Conservation (phyloP, 371 early-diverging fungal genomes). For the Haplosporangium sp. region DNA sequence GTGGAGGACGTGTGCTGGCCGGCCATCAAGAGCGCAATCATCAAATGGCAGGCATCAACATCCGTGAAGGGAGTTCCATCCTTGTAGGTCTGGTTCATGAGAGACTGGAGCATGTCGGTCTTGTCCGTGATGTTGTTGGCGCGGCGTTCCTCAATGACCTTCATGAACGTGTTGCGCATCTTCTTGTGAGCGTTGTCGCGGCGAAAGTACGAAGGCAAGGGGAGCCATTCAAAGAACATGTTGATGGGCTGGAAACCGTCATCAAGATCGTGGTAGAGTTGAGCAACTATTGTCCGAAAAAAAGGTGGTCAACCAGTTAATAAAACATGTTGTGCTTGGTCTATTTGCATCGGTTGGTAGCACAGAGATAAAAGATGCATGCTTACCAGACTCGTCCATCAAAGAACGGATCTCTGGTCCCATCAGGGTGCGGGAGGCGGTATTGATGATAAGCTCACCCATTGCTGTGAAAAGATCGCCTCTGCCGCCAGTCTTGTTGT, state of each 20-base stretch:
- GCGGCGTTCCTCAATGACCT: conserved; percentile 86
- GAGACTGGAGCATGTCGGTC: conserved; percentile 83
- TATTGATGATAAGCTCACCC: conserved; percentile 92
- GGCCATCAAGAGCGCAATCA: conserved; percentile 96
- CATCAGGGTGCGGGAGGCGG: conserved; percentile 94
- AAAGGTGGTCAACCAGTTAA: background rate
- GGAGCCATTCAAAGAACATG: conserved; percentile 88
- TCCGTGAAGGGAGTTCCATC: conserved; percentile 84
- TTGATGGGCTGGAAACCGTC: conserved; percentile 95
- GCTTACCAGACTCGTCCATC: conserved; percentile 75
- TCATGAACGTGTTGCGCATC: conserved; percentile 83
- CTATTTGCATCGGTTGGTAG: background rate
- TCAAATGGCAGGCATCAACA: conserved; percentile 89
- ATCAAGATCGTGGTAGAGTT: conserved; percentile 95
- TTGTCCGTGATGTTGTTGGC: conserved; percentile 59
- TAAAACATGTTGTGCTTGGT: background rate
- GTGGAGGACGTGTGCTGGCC: conserved; percentile 97
- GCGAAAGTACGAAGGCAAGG: conserved; percentile 81
- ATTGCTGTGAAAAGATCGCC: conserved; percentile 84
- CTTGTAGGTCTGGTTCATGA: conserved; percentile 91
- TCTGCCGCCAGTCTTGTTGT: conserved; percentile 58
- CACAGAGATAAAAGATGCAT: background rate
- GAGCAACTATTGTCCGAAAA: conserved; percentile 67
- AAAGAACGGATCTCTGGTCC: conserved; percentile 92
- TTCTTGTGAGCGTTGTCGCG: conserved; percentile 89